A percentile compares a stretch with the other conserved stretches of the same genome.
Conservation (phyloP, 2,329 filamentous ascomycete genomes). For the Amylocarpus encephaloides region DNA sequence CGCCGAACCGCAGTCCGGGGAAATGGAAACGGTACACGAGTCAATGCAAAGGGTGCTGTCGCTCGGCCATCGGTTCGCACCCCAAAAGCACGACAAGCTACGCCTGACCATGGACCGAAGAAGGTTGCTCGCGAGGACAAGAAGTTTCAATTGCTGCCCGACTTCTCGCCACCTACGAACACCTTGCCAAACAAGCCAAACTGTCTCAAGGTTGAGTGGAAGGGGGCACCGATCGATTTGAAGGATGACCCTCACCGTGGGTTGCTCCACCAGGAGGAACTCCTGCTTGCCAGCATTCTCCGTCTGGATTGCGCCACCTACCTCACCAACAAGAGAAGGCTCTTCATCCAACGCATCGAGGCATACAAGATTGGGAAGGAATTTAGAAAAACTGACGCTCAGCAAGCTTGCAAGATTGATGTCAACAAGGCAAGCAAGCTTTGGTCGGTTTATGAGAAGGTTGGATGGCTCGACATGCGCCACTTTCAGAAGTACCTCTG, state of each 20-base stretch:
- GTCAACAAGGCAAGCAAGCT: conserved; percentile 96
- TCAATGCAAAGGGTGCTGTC: conserved; percentile 2
- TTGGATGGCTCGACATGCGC: conserved; percentile 61
- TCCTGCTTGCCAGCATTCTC: conserved; percentile 68
- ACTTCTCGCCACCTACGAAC: conserved; percentile 64
- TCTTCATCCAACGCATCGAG: conserved; percentile 72
- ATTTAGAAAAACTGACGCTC: conserved; percentile 91
- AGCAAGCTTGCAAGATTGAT: conserved; percentile 96
- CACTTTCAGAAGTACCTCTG: neutral
- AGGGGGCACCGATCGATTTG: conserved; percentile 72
- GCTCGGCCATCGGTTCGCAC: conserved; percentile 4
- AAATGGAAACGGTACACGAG: conserved; percentile 2
- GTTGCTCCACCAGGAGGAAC: conserved; percentile 72
- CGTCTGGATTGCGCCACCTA: conserved; percentile 84
- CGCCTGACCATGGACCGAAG: conserved; percentile 32
- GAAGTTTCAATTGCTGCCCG: conserved; percentile 64
- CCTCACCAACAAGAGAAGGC: conserved; percentile 84
- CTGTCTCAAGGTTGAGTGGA: conserved; percentile 80
- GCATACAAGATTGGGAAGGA: conserved; percentile 64
- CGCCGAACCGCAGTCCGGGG: conserved; percentile 8
- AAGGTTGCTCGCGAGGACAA: conserved; percentile 72
- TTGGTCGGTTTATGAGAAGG: conserved; percentile 81
- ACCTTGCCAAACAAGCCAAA: conserved; percentile 62
- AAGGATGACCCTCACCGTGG: conserved; percentile 62
- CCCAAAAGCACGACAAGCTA: conserved; percentile 17